Evolutionary conservation across 148 eudicot species (phyloP).

Genomic region (Linanthus parryae): DNA sequence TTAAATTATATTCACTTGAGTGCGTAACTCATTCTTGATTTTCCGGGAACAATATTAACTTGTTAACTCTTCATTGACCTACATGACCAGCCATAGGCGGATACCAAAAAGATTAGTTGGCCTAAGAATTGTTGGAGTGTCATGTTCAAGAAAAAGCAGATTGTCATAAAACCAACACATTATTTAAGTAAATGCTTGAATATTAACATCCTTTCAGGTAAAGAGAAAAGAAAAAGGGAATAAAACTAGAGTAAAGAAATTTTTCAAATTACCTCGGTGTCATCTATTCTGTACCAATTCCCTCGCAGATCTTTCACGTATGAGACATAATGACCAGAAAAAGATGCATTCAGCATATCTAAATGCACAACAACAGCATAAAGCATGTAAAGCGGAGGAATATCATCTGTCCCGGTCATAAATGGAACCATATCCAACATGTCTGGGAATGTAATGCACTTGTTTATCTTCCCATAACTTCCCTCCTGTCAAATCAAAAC

Average conservation of each 20-base stretch:
- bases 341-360: slow-evolving; percentile 89
- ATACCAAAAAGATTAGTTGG: too few relatives aligned
- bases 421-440: slow-evolving; percentile 91
- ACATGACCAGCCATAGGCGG: too few relatives aligned
- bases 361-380: slow-evolving; percentile 90
- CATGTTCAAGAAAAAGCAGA: not conserved
- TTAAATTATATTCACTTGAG: too few relatives aligned
- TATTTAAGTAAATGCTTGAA: not conserved
- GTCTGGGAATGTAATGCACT: slow-evolving; percentile 83
- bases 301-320: slow-evolving; percentile 84
- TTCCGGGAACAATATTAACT: too few relatives aligned
- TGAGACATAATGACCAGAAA: slow-evolving; percentile 88
- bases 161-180: not conserved
- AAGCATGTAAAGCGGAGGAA: slow-evolving; percentile 85
- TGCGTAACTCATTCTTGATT: too few relatives aligned
- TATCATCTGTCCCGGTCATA: slow-evolving; percentile 81
- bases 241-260: too few relatives aligned
- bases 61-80: too few relatives aligned
- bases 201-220: too few relatives aligned
- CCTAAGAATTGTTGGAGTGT: too few relatives aligned
- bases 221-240: too few relatives aligned
- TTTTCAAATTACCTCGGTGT: slow-evolving; percentile 87
- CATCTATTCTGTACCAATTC: slow-evolving; percentile 85
- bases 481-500: slow-evolving; percentile 56
- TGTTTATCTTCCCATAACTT: slow-evolving; percentile 84